Percentiles rank a stretch among this genome's conserved stretches.
Evolutionary conservation across 495 filamentous ascomycete species (phyloP).

Genomic region (Neurospora sp.): DNA sequence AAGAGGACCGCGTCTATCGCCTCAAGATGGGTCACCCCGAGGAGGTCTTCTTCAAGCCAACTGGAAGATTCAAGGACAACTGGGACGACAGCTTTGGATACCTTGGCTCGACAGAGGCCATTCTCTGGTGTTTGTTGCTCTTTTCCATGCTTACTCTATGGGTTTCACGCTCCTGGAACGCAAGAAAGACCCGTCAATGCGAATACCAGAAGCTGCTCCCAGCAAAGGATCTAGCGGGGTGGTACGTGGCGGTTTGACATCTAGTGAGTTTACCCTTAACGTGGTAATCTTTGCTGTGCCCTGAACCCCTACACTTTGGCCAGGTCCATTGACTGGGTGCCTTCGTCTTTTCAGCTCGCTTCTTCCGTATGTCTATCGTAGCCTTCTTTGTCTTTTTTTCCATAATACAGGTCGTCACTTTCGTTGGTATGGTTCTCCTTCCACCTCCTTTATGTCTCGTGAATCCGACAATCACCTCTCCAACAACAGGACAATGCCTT

Average conservation of each 20-base stretch:
- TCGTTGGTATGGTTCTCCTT: too few relatives aligned
- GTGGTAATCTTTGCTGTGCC: too few relatives aligned
- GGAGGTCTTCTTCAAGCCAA: conserved; percentile 28
- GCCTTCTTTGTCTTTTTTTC: too few relatives aligned
- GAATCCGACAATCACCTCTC: too few relatives aligned
- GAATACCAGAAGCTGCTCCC: background rate
- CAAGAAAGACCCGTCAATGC: background rate
- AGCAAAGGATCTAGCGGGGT: background rate
- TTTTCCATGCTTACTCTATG: background rate
- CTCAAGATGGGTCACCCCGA: conserved; percentile 26
- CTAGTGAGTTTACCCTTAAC: too few relatives aligned
- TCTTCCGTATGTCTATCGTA: too few relatives aligned
- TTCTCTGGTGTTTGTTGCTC: background rate
- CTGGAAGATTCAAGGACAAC: conserved; percentile 23
- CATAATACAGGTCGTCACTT: too few relatives aligned
- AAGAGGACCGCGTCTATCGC: conserved; percentile 8
- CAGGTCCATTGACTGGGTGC: too few relatives aligned
- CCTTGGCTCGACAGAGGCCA: background rate
- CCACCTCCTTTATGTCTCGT: too few relatives aligned
- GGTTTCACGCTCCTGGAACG: background rate
- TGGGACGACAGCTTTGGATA: conserved; percentile 16
- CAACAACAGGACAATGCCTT: too few relatives aligned
- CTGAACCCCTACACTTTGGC: too few relatives aligned
- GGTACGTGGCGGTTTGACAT: background rate
- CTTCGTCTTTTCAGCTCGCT: too few relatives aligned